These are phyloP conservation scores for Microcera coccophila DNA, from an alignment of 2,329 filamentous ascomycete genomes.

Conservation along the genomic window DNA sequence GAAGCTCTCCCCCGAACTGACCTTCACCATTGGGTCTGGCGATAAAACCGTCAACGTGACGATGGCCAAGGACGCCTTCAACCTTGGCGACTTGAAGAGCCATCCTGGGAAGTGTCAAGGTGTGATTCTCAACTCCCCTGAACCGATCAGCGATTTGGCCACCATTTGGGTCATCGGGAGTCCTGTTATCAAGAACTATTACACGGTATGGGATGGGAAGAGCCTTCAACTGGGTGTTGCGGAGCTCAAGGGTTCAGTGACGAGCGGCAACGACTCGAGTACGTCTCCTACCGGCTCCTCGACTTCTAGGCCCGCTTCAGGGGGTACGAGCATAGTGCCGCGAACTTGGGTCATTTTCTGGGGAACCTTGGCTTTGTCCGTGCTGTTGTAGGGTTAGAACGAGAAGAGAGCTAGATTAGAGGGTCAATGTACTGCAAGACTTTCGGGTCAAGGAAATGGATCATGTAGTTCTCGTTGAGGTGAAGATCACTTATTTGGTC, in stretches of 20 bases:
- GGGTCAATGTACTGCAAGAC: no score
- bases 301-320: neutral
- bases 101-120: constrained; percentile 28
- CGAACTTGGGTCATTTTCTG: neutral
- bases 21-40: constrained; percentile 27
- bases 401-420: no score
- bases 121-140: constrained; percentile 25
- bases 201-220: constrained; percentile 34
- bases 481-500: no score
- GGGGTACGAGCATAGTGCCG: constrained; percentile 1
- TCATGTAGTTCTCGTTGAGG: no score
- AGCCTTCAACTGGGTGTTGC: constrained; percentile 26
- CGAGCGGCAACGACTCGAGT: neutral
- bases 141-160: constrained; percentile 11
- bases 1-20: constrained; percentile 25
- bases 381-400: no score
- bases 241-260: constrained; percentile 8
- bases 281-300: constrained; percentile 1
- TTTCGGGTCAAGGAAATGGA: no score
- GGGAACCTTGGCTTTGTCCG: no score
- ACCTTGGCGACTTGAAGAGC: constrained; percentile 29
- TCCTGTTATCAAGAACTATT: constrained; percentile 33
- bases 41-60: constrained; percentile 24
- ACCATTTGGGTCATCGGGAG: constrained; percentile 32
- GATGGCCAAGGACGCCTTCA: constrained; percentile 29